phyloP scores from a whole-genome alignment of 768 basidiomycete genomes.

The Russula sp. region DNA sequence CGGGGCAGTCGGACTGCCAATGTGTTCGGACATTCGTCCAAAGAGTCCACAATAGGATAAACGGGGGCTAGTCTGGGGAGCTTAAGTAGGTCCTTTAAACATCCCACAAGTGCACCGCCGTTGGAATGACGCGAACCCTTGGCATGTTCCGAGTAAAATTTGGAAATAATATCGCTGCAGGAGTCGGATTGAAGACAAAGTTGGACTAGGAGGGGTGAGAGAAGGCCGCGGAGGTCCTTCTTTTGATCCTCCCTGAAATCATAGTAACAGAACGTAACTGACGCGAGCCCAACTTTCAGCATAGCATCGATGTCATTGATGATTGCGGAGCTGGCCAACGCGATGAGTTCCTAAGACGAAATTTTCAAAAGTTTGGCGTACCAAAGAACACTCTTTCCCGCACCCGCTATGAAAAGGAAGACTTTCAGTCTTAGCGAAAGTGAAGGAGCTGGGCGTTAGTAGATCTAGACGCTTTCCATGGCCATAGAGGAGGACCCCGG shows the following conservation, averaged over 20 bases:
- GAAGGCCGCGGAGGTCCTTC: not conserved
- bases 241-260: not conserved
- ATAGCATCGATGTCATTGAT: not conserved
- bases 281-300: not conserved
- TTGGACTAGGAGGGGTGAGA: not conserved
- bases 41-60: not conserved
- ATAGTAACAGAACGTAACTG: not conserved
- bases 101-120: not conserved
- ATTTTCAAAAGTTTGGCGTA: not conserved
- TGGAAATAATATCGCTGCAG: not conserved
- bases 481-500: not conserved
- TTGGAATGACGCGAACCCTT: not conserved
- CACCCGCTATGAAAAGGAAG: not conserved
- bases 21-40: not conserved
- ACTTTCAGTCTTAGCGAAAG: no score
- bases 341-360: not conserved
- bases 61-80: not conserved
- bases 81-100: not conserved
- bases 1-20: not conserved
- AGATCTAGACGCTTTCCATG: not conserved
- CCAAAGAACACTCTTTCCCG: not conserved
- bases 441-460: no score
- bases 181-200: not conserved
- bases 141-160: not conserved
- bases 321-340: not conserved